Evolutionary conservation across 352 stramenopile genomes (phyloP).

Genomic region (Globisporangium cederbergense): DNA sequence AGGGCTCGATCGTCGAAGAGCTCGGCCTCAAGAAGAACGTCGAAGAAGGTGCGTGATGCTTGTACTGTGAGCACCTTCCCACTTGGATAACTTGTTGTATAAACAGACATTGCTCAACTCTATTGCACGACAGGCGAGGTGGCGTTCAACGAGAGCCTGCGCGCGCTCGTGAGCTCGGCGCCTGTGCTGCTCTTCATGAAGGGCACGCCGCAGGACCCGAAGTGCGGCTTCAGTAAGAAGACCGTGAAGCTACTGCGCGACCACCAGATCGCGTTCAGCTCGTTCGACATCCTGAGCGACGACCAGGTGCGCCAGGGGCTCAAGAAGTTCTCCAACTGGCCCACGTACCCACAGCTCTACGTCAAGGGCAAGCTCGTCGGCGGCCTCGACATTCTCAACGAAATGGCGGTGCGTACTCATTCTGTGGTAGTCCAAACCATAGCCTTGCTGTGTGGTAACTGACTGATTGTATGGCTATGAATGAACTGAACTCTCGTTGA

Average conservation of each 20-base stretch:
- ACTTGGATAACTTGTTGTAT: background rate
- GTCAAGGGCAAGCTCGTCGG: constrained; percentile 92
- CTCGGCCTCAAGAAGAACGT: constrained; percentile 71
- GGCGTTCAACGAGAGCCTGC: constrained; percentile 82
- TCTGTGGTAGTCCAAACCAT: background rate
- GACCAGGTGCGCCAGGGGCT: constrained; percentile 94
- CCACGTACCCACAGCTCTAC: constrained; percentile 97
- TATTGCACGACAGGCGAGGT: constrained; percentile 42
- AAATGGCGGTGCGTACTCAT: constrained; percentile 67
- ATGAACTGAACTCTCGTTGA: background rate
- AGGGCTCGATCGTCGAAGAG: constrained; percentile 78
- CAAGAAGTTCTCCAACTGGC: constrained; percentile 96
- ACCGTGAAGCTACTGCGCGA: constrained; percentile 88
- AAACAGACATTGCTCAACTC: background rate
- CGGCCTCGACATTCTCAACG: constrained; percentile 94
- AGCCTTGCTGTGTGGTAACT: background rate
- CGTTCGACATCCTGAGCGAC: constrained; percentile 94
- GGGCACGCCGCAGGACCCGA: constrained; percentile 84
- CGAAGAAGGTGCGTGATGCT: constrained; percentile 28
- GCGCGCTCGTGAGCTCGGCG: constrained; percentile 81
- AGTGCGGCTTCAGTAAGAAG: constrained; percentile 95
- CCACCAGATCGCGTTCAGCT: constrained; percentile 90
- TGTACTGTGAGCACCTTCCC: background rate
- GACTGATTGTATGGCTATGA: background rate
- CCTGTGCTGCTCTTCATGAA: constrained; percentile 97